Evolutionary conservation across 129 eudicot genomes (phyloP), one percentile per base, ranked within the genome.

Genomic region (Saposhnikovia divaricata): DNA sequence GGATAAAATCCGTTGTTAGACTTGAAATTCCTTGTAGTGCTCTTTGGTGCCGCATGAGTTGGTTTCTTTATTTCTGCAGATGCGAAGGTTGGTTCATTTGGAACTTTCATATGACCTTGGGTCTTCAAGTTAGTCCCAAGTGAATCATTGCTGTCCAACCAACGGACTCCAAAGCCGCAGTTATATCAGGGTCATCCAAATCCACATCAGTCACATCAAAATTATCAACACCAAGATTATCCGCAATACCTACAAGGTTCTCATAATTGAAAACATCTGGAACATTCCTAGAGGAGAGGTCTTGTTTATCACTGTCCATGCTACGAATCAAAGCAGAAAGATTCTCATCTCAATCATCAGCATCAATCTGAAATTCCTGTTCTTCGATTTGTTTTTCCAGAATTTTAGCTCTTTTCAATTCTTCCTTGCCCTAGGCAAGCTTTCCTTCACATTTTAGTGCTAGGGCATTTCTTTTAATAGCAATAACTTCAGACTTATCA

Each of bases 301-400:
- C 85, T 74, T 85, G 80, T 45, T 85, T 86, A 79, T 88, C 89
- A 27, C 74, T 75, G 43, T 87, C 94, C 86, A 95, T 81, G 84
- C 94, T 88, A 59, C 89, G 94, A 31, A 90, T 84, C 85, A 95
- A 83, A 14, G 90, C 81, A 43, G 89, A 80, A 39, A 92, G 86
- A 84, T 95, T 97, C 13, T 95, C 96, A 74, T 95, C 99, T 6
- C 97, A 95, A 72, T 45, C 78, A 74, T 92, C 95, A 65, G 82
- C 89, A 13, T 77, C 97, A 34, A 89, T 93, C 89, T 92, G 83
- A 75, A 95, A 82, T 71, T 92, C 99, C 45, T 86, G 94, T 81
- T 95, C 99, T 83, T 95, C 99, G 45, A 95, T 88, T 78, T 95
- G 89, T 77, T 89, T 92, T 79, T 95, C 99, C n/a, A 95, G 93